Base-by-base conservation (phyloP, 768 basidiomycete species). In the Amanita phalloides region DNA sequence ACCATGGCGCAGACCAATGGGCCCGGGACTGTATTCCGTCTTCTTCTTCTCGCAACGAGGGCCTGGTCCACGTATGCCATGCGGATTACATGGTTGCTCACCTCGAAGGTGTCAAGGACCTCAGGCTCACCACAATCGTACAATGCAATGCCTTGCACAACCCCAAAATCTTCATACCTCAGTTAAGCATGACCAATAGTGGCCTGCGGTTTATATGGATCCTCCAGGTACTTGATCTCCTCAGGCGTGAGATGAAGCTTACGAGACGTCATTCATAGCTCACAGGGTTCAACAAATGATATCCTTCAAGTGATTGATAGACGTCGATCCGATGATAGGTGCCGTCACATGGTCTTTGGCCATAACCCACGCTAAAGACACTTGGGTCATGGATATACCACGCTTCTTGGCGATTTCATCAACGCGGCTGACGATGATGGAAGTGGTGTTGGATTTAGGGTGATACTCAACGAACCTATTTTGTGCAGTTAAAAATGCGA, bases 261-360 rank as follows among this genome's bases (percentile, higher is more conserved):
- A 8, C 7, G 20, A 13, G 26, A 3, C 4, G 28, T 33, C n/a
- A 32, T 3, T 11, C 11, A 8, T 30, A 7, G 8, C 28, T 30
- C 28, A 9, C 28, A 7, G 28, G 28, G 6, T 8, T 9, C 38
- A 17, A 17, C 7, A 6, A 17, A 79, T 66, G 17, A 81, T 60
- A 49, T 82, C 79, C 28, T 71, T 58, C 23, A 84, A 62, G 53
- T 81, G 76, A 32, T 75, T 66, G 3, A 75, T 54, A 25, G 71
- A 76, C 1, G 77, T 78, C 0, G 73, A 69, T 1, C 80, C 81
- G 30, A 82, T 71, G 55, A 84, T 79, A 0, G 81, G 81, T 1
- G 79, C 80, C 0, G 78, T 66, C 6, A 82, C 73, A 23, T n/a
- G n/a, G 3, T 70, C 65, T 55, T 72, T 72, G 3, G 69, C 58